phyloP scores from a whole-genome alignment of 2,329 filamentous ascomycete genomes.

The Magnaporthiopsis rhizophila region DNA sequence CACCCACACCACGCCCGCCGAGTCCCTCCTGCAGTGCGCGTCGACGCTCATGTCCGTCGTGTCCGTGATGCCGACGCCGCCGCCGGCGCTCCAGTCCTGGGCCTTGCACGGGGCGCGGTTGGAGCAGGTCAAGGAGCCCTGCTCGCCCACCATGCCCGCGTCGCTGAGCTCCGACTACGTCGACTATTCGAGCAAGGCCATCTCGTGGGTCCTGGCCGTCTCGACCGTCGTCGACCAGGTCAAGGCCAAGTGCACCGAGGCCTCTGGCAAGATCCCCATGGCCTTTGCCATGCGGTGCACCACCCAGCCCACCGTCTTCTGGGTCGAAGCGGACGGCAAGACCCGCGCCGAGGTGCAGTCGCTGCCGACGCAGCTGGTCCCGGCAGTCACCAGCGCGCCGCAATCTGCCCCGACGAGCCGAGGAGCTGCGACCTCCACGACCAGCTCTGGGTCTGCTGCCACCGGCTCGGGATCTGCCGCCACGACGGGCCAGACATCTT shows the following conservation, averaged over 20 bases:
- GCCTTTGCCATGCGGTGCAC: neutral
- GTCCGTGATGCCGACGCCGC: neutral
- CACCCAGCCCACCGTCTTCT: neutral
- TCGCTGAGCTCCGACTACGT: neutral
- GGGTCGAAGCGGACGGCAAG: neutral
- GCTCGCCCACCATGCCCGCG: neutral
- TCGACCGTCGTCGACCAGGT: neutral
- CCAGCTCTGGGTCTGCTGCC: no score
- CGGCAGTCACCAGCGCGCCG: neutral
- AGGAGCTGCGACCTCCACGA: no score
- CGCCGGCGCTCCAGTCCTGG: neutral
- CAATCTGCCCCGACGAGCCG: neutral
- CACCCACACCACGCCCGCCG: no score
- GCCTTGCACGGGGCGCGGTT: neutral
- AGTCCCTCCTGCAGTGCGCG: neutral
- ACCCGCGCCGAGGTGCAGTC: neutral
- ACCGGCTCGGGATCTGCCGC: no score
- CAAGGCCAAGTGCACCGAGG: neutral
- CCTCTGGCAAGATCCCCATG: neutral
- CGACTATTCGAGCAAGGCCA: neutral
- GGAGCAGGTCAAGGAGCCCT: neutral
- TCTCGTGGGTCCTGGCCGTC: neutral
- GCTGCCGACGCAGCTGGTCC: neutral
- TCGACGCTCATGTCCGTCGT: neutral
- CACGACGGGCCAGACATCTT: neutral